Evolutionary conservation across 2,329 filamentous ascomycete genomes (phyloP).

Genomic region (Fusarium anguioides): DNA sequence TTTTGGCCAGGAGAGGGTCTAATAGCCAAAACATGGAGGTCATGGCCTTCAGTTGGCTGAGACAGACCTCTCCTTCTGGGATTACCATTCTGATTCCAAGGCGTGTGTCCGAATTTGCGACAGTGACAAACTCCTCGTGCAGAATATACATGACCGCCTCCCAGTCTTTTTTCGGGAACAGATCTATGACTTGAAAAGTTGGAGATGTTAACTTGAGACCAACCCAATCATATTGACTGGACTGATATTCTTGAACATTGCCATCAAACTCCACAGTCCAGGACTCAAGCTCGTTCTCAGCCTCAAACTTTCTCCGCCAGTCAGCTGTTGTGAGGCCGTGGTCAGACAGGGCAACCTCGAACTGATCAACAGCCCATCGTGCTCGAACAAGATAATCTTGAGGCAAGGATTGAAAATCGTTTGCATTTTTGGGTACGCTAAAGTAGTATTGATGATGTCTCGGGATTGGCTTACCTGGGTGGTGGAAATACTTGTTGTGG

Average conservation of each 20-base stretch:
- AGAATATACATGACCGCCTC: slow-evolving; percentile 8
- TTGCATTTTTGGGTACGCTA: not conserved
- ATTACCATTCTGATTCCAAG: slow-evolving; percentile 9
- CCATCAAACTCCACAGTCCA: slow-evolving; percentile 22
- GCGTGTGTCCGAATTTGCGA: slow-evolving; percentile 22
- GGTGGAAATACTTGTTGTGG: not conserved
- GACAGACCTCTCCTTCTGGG: not conserved
- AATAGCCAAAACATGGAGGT: slow-evolving; percentile 27
- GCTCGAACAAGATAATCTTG: not conserved
- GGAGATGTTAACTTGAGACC: slow-evolving; percentile 31
- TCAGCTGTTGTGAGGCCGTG: not conserved
- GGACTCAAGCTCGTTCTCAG: not conserved
- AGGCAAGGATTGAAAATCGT: not conserved
- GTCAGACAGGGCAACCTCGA: not conserved
- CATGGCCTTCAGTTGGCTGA: slow-evolving; percentile 17
- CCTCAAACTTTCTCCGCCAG: not conserved
- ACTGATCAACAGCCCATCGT: slow-evolving; percentile 11
- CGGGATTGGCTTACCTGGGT: not conserved
- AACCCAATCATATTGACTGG: slow-evolving; percentile 22
- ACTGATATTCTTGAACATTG: slow-evolving; percentile 16
- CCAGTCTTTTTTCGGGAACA: not conserved
- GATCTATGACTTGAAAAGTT: not conserved
- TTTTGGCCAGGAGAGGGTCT: slow-evolving; percentile 22
- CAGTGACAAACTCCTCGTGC: slow-evolving; percentile 1
- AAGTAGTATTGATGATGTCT: not conserved